Conservation (phyloP, 1,284 basidiomycete species). For the Xerocomus nothofagi region DNA sequence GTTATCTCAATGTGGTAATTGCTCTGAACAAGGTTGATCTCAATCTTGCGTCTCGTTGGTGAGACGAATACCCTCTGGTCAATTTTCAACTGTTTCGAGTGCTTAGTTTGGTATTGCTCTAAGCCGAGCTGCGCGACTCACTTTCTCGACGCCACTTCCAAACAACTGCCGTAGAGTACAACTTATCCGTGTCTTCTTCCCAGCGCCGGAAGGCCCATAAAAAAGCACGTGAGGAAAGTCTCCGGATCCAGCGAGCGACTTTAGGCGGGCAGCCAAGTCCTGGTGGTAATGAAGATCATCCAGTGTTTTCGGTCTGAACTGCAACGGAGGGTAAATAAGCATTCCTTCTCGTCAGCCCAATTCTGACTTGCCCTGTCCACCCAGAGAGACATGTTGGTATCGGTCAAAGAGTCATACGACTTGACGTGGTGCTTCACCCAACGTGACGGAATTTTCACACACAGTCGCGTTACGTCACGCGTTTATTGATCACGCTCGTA, state of each 20-base stretch:
- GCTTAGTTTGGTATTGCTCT: slow-evolving; percentile 6
- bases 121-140: slow-evolving; percentile 33
- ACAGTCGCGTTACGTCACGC: slow-evolving; percentile 28
- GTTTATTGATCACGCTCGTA: slow-evolving; percentile 20
- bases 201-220: slow-evolving; percentile 96
- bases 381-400: slow-evolving; percentile 76
- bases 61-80: slow-evolving; percentile 97
- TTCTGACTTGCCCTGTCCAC: slow-evolving; percentile 68
- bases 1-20: slow-evolving; percentile 99
- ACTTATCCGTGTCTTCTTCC: slow-evolving; percentile 97
- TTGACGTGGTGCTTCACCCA: background rate
- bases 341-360: background rate
- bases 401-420: background rate
- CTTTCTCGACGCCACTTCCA: slow-evolving; percentile 92
- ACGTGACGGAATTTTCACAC: slow-evolving; percentile 9
- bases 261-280: slow-evolving; percentile 77
- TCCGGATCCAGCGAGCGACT: slow-evolving; percentile 79
- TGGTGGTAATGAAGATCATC: slow-evolving; percentile 89
- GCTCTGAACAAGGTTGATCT: slow-evolving; percentile 96
- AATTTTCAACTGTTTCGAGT: slow-evolving; percentile 79
- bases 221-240: slow-evolving; percentile 99
- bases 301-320: slow-evolving; percentile 88
- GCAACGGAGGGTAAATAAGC: slow-evolving; percentile 8
- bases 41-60: slow-evolving; percentile 92
- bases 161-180: slow-evolving; percentile 89